These are phyloP conservation scores for Rhodomyrtus psidioides DNA, from an alignment of 441 rosid genomes.

Conservation along the genomic window DNA sequence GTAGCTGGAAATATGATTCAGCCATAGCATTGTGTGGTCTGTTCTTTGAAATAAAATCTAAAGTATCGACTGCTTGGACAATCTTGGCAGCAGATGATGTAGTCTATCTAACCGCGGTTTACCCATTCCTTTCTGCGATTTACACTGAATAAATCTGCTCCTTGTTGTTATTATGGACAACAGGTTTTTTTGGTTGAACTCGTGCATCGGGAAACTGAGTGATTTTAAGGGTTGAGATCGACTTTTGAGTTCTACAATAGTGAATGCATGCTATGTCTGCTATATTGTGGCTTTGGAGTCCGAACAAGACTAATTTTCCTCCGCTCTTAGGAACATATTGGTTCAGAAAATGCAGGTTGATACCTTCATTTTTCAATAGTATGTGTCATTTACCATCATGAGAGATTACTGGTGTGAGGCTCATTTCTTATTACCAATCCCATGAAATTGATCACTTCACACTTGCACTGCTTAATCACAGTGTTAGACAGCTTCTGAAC, in stretches of 20 bases:
- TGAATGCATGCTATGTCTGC: neutral
- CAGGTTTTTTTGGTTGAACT: neutral
- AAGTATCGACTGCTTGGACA: neutral
- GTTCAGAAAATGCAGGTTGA: neutral
- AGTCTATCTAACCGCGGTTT: neutral
- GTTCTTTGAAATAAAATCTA: neutral
- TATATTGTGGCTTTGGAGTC: neutral
- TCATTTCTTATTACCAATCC: neutral
- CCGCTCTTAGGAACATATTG: neutral
- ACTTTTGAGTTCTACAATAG: neutral
- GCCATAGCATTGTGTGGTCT: neutral
- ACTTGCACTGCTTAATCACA: neutral
- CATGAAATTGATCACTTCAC: neutral
- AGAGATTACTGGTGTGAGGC: neutral
- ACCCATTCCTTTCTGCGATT: neutral
- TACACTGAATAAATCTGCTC: neutral
- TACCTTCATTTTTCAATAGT: neutral
- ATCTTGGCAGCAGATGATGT: neutral
- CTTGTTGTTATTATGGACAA: neutral
- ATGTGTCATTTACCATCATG: neutral
- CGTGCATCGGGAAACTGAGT: neutral
- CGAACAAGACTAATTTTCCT: neutral
- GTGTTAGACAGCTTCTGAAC: neutral
- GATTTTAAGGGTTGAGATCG: neutral
- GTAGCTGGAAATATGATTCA: neutral